phyloP scores from a whole-genome alignment of 108 stramenopile species.

The Nannochloropsis gaditana region DNA sequence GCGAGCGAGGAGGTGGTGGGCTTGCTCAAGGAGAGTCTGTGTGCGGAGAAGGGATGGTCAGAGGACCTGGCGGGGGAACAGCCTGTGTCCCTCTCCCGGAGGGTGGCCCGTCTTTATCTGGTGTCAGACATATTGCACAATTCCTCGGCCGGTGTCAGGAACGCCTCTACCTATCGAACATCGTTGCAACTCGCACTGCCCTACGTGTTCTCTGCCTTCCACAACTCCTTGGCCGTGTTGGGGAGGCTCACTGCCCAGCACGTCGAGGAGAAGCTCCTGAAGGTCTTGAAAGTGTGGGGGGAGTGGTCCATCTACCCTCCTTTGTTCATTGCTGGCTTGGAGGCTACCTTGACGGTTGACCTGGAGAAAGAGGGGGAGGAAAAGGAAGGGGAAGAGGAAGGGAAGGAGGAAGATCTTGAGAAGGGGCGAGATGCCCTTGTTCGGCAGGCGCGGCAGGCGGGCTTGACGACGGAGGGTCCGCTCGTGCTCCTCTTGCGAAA shows the following conservation, averaged over 20 bases:
- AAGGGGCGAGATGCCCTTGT: background rate
- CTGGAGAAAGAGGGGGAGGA: slow-evolving; percentile 16
- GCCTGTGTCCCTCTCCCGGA: background rate
- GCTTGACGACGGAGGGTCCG: slow-evolving; percentile 24
- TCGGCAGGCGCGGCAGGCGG: slow-evolving; percentile 20
- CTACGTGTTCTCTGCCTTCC: slow-evolving; percentile 10
- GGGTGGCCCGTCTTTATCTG: slow-evolving; percentile 44
- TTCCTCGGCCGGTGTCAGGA: slow-evolving; percentile 42
- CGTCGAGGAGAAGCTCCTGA: slow-evolving; percentile 39
- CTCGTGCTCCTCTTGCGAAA: slow-evolving; percentile 29
- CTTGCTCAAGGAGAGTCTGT: slow-evolving; percentile 40
- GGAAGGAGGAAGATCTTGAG: background rate
- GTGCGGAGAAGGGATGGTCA: slow-evolving; percentile 10
- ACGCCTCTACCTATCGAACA: slow-evolving; percentile 40
- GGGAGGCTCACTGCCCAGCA: slow-evolving; percentile 40
- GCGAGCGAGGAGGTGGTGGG: slow-evolving; percentile 48
- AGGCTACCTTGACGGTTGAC: slow-evolving; percentile 38
- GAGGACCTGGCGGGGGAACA: background rate
- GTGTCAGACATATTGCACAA: slow-evolving; percentile 52
- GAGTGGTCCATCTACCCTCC: slow-evolving; percentile 49
- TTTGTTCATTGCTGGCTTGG: slow-evolving; percentile 38
- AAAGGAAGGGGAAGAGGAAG: background rate
- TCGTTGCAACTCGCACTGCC: slow-evolving; percentile 38
- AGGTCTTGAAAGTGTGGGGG: slow-evolving; percentile 34
- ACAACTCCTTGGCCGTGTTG: slow-evolving; percentile 4